These are phyloP conservation scores for Rehmannia glutinosa DNA, from an alignment of 257 asterid genomes.

Conservation along the genomic window DNA sequence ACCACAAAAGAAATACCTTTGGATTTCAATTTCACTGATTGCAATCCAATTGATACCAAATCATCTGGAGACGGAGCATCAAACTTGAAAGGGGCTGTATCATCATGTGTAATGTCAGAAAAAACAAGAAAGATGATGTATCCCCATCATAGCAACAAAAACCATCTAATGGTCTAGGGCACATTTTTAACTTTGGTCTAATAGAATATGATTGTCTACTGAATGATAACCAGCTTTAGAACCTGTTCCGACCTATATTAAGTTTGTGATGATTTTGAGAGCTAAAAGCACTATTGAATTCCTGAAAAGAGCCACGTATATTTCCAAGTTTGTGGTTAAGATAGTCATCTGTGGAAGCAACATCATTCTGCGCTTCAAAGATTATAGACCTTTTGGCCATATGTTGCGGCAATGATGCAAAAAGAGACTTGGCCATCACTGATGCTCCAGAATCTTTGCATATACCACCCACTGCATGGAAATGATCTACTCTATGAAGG, in stretches of 20 bases:
- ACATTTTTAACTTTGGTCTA: not conserved
- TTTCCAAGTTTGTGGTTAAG: conserved; percentile 51
- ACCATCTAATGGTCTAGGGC: conserved; percentile 8
- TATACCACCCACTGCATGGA: conserved; percentile 83
- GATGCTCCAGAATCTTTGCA: conserved; percentile 87
- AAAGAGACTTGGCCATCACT: conserved; percentile 86
- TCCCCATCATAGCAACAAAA: conserved; percentile 16
- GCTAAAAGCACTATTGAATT: conserved; percentile 56
- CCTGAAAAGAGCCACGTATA: conserved; percentile 54
- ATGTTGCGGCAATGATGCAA: conserved; percentile 71
- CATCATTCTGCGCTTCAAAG: conserved; percentile 49
- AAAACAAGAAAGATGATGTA: conserved; percentile 13
- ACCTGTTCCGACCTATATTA: conserved; percentile 65
- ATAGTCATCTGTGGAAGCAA: conserved; percentile 49
- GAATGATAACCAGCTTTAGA: conserved; percentile 27
- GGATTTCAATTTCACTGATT: conserved; percentile 41
- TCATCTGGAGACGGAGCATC: conserved; percentile 87
- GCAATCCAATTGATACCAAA: conserved; percentile 56
- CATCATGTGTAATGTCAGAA: conserved; percentile 35
- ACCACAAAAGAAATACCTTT: conserved; percentile 56
- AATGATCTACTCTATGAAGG: conserved; percentile 75
- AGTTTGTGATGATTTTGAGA: conserved; percentile 50
- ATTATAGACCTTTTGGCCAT: conserved; percentile 46
- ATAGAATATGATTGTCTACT: conserved; percentile 18
- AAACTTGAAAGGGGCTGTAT: conserved; percentile 81